These are phyloP conservation scores for Myotisia sp. DNA, from an alignment of 2,329 filamentous ascomycete species.

Conservation along the genomic window DNA sequence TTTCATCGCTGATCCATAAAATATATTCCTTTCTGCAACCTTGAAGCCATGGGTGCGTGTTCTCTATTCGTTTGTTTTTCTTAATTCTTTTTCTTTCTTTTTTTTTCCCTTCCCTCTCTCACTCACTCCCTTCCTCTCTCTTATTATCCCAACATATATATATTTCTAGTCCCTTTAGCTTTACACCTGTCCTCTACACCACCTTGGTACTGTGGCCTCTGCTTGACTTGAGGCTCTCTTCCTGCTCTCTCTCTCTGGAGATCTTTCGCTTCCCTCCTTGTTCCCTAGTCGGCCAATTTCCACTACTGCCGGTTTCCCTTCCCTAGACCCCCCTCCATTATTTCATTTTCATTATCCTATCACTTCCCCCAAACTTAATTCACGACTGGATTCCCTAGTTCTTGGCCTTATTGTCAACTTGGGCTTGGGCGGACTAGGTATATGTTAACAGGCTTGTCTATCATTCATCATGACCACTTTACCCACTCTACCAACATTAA, in stretches of 20 bases:
- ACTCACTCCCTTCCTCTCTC: constrained; percentile 2
- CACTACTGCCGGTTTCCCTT: constrained; percentile 2
- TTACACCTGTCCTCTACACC: neutral
- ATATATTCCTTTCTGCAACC: constrained; percentile 7
- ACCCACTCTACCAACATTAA: constrained; percentile 1
- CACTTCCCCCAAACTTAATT: constrained; percentile 1
- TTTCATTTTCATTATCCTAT: constrained; percentile 1
- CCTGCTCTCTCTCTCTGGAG: constrained; percentile 1
- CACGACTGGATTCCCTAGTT: neutral
- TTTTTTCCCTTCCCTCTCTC: constrained; percentile 6
- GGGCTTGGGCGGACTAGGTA: neutral
- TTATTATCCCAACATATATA: neutral
- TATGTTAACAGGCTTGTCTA: neutral
- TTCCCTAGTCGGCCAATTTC: constrained; percentile 4
- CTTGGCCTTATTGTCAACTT: constrained; percentile 1
- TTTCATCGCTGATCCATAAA: constrained; percentile 10
- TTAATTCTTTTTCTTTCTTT: constrained; percentile 3
- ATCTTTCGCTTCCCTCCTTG: neutral
- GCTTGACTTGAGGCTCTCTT: neutral
- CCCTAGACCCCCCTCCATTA: neutral
- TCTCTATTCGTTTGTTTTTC: constrained; percentile 6
- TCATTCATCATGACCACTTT: neutral
- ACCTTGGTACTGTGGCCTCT: too few species aligned
- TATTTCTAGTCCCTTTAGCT: neutral
- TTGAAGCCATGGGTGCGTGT: constrained; percentile 14